Base-by-base conservation (phyloP, 2,329 filamentous ascomycete species). In the Penicillium sp. region DNA sequence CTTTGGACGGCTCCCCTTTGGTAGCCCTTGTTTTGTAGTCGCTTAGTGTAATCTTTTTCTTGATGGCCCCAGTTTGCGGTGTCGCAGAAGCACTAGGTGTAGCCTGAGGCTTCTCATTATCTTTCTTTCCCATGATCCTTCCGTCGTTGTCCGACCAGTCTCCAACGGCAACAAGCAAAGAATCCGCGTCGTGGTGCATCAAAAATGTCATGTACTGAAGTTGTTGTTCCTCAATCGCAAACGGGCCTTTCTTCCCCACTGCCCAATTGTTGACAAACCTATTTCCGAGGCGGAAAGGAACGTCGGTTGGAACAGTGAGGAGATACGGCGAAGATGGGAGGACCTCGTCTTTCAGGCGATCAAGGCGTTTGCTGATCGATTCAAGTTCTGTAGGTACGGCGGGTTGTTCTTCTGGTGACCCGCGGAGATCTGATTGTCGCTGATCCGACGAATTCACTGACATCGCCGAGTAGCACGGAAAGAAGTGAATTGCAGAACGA, bases 181-280 rank as follows among this genome's bases (percentile, higher is more conserved):
- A 77, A 62, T 82, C 78, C 58, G 79, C 78, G 33, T 78, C 78
- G 64, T 84, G 80, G 66, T 83, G 82, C 56, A 79, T 81, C 54
- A 83, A 71, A 62, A 83, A 86, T 57, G 82, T 86, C 74, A 83
- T 77, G 67, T 86, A 86, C 65, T 86, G 84, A 52, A 84, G 73
- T 63, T 79, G 74, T 63, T 84, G 78, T 68, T 87, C 84, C 60
- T 79, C 73, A 18, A 69, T 69, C 51, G 72, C 69, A 68, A 85
- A 87, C 3, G 82, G 79, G 2, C 78, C 79, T 56, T 79, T 74
- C 66, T 72, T 66, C 55, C 74, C 72, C 61, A 77, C 71, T 59
- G 74, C 73, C 77, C 77, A 80, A 63, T 77, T 74, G 63, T 72
- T 76, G 59, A 73, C 67, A 60, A 73, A 71, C 42, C 72, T 73